Conservation (phyloP, 345 rosid genomes). For the Citrus australasica region DNA sequence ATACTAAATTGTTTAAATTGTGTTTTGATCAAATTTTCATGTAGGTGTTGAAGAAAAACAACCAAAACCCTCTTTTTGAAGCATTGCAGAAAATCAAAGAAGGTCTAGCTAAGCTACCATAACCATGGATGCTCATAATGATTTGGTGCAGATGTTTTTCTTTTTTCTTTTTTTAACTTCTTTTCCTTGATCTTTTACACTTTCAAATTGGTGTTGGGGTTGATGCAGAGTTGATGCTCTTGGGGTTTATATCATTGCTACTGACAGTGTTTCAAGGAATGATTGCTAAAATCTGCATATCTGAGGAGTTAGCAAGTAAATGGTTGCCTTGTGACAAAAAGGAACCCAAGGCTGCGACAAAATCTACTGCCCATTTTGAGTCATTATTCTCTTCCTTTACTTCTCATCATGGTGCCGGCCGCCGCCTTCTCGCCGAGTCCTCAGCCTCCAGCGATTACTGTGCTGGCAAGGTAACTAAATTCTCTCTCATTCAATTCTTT, state of each 20-base stretch:
- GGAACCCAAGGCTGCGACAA: slow-evolving; percentile 2
- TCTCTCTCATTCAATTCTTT: too few species aligned
- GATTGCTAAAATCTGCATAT: slow-evolving; percentile 51
- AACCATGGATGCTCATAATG: too few species aligned
- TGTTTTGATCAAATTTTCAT: not conserved
- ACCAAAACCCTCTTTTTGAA: slow-evolving; percentile 69
- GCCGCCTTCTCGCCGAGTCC: slow-evolving; percentile 55
- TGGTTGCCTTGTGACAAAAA: slow-evolving; percentile 56
- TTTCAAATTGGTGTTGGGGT: too few species aligned
- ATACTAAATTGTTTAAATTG: too few species aligned
- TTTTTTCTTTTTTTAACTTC: too few species aligned
- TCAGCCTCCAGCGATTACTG: slow-evolving; percentile 27
- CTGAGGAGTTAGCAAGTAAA: slow-evolving; percentile 36
- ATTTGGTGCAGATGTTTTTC: too few species aligned
- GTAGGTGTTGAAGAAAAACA: slow-evolving; percentile 53
- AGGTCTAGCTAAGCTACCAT: slow-evolving; percentile 29
- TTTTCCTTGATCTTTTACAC: too few species aligned
- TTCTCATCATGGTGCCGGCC: slow-evolving; percentile 23
- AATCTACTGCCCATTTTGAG: slow-evolving; percentile 38
- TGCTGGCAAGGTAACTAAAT: slow-evolving; percentile 27
- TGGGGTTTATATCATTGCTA: slow-evolving; percentile 83
- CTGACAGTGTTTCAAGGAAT: slow-evolving; percentile 53
- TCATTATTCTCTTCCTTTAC: slow-evolving; percentile 14
- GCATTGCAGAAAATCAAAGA: slow-evolving; percentile 86
- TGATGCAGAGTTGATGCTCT: slow-evolving; percentile 76